Conservation (phyloP, 495 filamentous ascomycete species). For the Penicillium odoratum region DNA sequence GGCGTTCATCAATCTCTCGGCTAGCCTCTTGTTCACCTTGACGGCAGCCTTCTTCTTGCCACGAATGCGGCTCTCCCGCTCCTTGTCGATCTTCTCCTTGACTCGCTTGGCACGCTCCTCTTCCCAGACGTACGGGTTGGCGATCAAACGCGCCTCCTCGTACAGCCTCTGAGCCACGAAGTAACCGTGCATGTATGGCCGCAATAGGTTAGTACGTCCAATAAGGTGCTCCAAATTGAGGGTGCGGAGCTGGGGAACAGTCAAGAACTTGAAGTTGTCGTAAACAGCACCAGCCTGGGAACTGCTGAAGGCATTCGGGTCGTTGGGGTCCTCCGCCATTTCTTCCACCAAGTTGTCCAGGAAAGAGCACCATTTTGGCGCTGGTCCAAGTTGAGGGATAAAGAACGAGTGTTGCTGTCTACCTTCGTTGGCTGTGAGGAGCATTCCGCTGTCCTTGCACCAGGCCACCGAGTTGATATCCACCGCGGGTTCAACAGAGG, state of each 20-base stretch:
- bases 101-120: slow-evolving; percentile 84
- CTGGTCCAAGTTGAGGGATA: slow-evolving; percentile 88
- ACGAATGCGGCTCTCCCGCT: slow-evolving; percentile 86
- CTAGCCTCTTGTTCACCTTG: slow-evolving; percentile 81
- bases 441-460: slow-evolving; percentile 84
- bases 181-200: slow-evolving; percentile 98
- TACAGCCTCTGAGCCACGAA: slow-evolving; percentile 92
- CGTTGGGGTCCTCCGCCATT: slow-evolving; percentile 81
- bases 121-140: slow-evolving; percentile 89
- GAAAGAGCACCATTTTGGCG: slow-evolving; percentile 94
- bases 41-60: slow-evolving; percentile 91
- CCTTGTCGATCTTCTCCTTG: slow-evolving; percentile 91
- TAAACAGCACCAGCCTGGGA: slow-evolving; percentile 70
- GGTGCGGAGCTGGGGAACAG: slow-evolving; percentile 72
- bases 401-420: slow-evolving; percentile 92
- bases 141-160: slow-evolving; percentile 89
- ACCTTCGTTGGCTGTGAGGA: slow-evolving; percentile 94
- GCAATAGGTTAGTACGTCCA: slow-evolving; percentile 79
- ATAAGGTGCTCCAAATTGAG: slow-evolving; percentile 85
- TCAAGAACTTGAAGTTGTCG: slow-evolving; percentile 98
- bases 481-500: slow-evolving; percentile 89
- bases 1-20: slow-evolving; percentile 74
- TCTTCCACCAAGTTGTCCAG: slow-evolving; percentile 97
- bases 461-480: slow-evolving; percentile 92
- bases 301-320: slow-evolving; percentile 62